These are phyloP conservation scores for Lachancea mirantina DNA, from an alignment of 805 yeast genomes.

Conservation along the genomic window DNA sequence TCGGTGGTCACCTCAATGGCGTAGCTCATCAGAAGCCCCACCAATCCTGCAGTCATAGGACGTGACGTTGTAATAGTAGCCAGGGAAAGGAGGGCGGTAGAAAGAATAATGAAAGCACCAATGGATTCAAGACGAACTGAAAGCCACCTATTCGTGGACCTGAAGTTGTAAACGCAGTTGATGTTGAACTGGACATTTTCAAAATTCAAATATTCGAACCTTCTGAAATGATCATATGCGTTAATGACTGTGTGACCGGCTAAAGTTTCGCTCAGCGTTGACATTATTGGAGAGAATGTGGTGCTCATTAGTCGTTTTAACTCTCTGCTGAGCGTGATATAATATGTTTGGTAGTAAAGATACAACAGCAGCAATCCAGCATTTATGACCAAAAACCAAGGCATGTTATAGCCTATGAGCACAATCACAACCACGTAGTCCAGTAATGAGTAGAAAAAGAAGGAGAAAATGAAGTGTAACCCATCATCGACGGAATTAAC, in stretches of 20 bases:
- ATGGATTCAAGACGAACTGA: constrained; percentile 54
- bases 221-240: constrained; percentile 60
- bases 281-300: constrained; percentile 69
- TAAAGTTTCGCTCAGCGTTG: constrained; percentile 76
- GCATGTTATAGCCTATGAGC: constrained; percentile 49
- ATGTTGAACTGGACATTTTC: constrained; percentile 44
- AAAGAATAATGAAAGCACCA: constrained; percentile 48
- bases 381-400: constrained; percentile 44
- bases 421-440: constrained; percentile 43
- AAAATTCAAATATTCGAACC: constrained; percentile 53
- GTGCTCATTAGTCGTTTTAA: constrained; percentile 65
- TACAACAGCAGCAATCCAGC: constrained; percentile 45
- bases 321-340: constrained; percentile 67
- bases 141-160: constrained; percentile 60
- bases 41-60: constrained; percentile 50
- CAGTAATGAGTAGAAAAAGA: constrained; percentile 39
- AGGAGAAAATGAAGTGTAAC: constrained; percentile 47
- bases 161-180: constrained; percentile 41
- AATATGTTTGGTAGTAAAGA: constrained; percentile 62
- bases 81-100: constrained; percentile 43
- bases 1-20: constrained; percentile 50
- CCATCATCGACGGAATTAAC: constrained; percentile 48
- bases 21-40: constrained; percentile 60
- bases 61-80: constrained; percentile 33
- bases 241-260: constrained; percentile 71